phyloP scores from a whole-genome alignment of 306 rosid species.

The Cicer pinnatifidum region DNA sequence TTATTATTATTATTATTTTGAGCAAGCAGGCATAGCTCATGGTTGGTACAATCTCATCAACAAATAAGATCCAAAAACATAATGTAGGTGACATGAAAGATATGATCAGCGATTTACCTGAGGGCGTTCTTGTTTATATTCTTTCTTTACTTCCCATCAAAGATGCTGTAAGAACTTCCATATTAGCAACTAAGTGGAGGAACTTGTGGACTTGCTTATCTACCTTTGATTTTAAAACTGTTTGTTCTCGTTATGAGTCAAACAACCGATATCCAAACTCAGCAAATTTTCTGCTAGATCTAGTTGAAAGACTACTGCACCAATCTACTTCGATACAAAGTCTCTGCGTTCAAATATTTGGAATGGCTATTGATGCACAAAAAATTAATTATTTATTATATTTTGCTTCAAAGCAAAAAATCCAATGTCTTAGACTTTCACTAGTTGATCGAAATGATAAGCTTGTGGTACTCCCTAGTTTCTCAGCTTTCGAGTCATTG shows the following conservation, averaged over 20 bases:
- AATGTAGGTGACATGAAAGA: conserved; percentile 33
- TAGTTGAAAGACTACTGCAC: conserved; percentile 24
- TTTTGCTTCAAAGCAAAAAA: conserved; percentile 22
- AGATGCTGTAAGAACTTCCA: conserved; percentile 29
- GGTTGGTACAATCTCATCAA: not conserved
- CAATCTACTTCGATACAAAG: not conserved
- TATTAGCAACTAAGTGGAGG: conserved; percentile 39
- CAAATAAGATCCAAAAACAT: conserved; percentile 12
- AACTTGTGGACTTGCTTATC: conserved; percentile 28
- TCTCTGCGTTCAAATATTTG: not conserved
- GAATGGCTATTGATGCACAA: not conserved
- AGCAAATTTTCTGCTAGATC: not conserved
- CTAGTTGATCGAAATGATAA: not conserved
- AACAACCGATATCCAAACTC: not conserved
- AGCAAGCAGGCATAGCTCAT: not conserved
- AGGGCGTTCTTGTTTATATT: conserved; percentile 29
- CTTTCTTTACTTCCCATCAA: conserved; percentile 36
- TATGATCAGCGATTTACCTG: conserved; percentile 33
- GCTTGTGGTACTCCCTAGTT: conserved; percentile 14
- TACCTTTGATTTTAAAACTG: not conserved
- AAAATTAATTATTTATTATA: not conserved
- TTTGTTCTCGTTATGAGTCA: no score
- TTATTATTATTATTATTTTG: no score
- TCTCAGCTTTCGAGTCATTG: conserved; percentile 24
- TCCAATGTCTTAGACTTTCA: conserved; percentile 24